A percentile compares a stretch with the other conserved stretches of the same genome.
These are phyloP conservation scores for Aechmea fasciata DNA, from an alignment of 176 grass and related monocot genomes.

Conservation along the genomic window DNA sequence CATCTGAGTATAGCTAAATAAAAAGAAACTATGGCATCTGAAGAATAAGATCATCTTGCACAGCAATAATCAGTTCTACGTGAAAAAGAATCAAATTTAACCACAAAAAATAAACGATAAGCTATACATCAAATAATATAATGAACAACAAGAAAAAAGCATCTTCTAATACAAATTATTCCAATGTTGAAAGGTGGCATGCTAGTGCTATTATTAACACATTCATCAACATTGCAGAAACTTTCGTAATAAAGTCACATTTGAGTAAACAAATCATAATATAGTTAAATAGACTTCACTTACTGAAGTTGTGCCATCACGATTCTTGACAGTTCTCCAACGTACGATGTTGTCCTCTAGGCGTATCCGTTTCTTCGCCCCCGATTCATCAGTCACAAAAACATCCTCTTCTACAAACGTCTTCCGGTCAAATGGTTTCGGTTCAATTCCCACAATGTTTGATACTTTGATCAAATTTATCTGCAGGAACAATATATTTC, in stretches of 20 bases:
- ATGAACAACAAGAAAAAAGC: background rate
- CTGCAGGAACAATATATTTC: constrained; percentile 32
- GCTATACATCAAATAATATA: background rate
- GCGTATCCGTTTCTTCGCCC: constrained; percentile 77
- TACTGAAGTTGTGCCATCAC: constrained; percentile 75
- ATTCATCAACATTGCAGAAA: background rate
- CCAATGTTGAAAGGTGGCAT: background rate
- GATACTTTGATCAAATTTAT: constrained; percentile 97
- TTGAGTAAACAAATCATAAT: too few species aligned
- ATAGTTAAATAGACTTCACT: constrained; percentile 21
- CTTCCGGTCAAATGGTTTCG: constrained; percentile 84
- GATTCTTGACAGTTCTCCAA: constrained; percentile 74
- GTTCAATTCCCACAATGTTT: constrained; percentile 94
- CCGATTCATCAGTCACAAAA: constrained; percentile 83
- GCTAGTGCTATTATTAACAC: background rate
- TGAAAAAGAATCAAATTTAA: background rate
- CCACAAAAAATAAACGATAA: background rate
- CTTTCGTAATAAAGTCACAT: too few species aligned
- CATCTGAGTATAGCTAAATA: background rate
- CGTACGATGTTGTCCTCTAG: constrained; percentile 91
- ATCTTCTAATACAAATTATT: background rate
- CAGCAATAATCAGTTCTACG: background rate
- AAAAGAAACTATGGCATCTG: background rate
- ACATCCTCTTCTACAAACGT: constrained; percentile 89
- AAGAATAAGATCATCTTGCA: background rate